These are phyloP conservation scores for Echinochloa phyllopogon DNA, from an alignment of 176 grass and related monocot species.

Conservation along the genomic window DNA sequence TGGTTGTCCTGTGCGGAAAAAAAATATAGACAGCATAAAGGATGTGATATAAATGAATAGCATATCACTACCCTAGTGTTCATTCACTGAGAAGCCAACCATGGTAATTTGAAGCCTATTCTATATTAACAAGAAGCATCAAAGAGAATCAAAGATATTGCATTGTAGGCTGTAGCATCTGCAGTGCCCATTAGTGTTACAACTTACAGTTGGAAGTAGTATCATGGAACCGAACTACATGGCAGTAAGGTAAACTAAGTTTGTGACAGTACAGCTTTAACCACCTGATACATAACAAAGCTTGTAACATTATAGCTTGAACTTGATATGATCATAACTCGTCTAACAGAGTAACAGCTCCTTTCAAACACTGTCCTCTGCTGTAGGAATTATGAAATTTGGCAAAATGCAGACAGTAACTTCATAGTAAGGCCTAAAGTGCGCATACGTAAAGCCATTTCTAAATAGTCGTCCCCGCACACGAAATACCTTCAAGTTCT, in stretches of 20 bases:
- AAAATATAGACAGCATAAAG: background rate
- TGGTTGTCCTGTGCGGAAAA: slow-evolving; percentile 46
- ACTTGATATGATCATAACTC: slow-evolving; percentile 19
- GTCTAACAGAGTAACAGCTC: background rate
- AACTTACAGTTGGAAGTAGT: background rate
- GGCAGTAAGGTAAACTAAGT: background rate
- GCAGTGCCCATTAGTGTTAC: background rate
- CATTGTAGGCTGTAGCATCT: background rate
- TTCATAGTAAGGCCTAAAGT: background rate
- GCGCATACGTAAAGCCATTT: background rate
- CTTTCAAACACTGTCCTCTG: background rate
- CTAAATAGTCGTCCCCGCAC: background rate
- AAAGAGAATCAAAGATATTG: background rate
- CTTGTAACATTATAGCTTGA: background rate
- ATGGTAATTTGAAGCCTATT: background rate
- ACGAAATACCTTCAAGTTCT: background rate
- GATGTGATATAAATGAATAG: background rate
- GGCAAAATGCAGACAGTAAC: background rate
- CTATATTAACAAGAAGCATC: background rate
- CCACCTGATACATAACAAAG: background rate
- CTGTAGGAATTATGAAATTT: background rate
- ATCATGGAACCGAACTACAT: background rate
- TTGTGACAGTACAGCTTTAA: background rate
- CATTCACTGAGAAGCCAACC: background rate
- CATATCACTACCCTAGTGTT: background rate